phyloP scores from a whole-genome alignment of 202 grass and related monocot genomes.

The Schoenoplectus tabernaemontani region DNA sequence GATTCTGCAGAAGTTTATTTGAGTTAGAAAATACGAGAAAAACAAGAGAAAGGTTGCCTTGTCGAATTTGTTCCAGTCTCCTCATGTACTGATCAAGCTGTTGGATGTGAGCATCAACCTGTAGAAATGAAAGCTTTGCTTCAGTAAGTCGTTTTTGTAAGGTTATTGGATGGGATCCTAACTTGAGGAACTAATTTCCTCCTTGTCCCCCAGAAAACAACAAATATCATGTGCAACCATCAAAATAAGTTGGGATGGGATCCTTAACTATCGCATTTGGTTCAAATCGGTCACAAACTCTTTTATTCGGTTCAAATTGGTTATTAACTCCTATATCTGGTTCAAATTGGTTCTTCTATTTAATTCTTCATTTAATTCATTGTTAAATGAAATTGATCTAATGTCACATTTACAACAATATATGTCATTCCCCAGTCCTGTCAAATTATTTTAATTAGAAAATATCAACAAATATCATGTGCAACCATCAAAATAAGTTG shows the following conservation, averaged over 20 bases:
- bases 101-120: slow-evolving; percentile 97
- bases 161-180: not conserved
- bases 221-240: not conserved
- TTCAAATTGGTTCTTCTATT: too few relatives aligned
- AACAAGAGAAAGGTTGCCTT: slow-evolving; percentile 43
- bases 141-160: not conserved
- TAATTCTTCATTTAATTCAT: too few relatives aligned
- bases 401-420: too few relatives aligned
- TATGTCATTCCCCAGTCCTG: too few relatives aligned
- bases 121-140: slow-evolving; percentile 23
- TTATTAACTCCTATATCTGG: too few relatives aligned
- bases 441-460: too few relatives aligned
- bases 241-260: too few relatives aligned
- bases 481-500: not conserved
- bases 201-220: not conserved
- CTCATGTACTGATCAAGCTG: slow-evolving; percentile 94
- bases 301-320: too few relatives aligned
- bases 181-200: not conserved
- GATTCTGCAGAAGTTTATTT: slow-evolving; percentile 36
- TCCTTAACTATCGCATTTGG: too few relatives aligned
- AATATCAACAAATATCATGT: not conserved
- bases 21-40: not conserved
- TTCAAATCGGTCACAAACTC: too few relatives aligned
- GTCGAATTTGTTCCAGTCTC: slow-evolving; percentile 54
- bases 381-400: too few relatives aligned